Base-by-base conservation (phyloP, 2,329 filamentous ascomycete genomes). In the Aspergillus sp. region DNA sequence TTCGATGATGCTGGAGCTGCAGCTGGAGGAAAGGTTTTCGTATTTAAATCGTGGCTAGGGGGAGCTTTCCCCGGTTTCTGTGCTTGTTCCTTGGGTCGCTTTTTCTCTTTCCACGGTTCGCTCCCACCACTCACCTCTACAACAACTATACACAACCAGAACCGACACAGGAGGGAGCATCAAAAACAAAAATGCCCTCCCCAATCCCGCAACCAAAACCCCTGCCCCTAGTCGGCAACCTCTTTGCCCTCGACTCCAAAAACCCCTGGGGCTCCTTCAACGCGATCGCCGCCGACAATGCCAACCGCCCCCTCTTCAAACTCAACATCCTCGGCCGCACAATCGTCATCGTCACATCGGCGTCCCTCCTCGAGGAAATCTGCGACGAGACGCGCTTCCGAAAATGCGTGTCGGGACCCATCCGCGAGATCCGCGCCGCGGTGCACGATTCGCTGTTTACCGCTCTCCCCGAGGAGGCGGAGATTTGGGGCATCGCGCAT, bases 381-480 rank as follows among this genome's bases (percentile, higher is more conserved):
- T 90, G 87, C 68, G 85, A 91, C 63, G 87, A 91, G 74, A 85
- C 81, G 61, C 81, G 87, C 19, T 91, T 91, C 72, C 75, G 71
- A 25, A 77, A 77, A 68, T 73, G 69, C 57, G 74, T 82, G 25
- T 91, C 90, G 67, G 74, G 73, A 7, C 79, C 81, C 0, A 76
- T 90, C 2, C 68, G 77, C 8, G 73, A 89, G 70, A 81, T 92
- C 51, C 80, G 89, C 66, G 81, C 85, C 61, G 85, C 84, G 22
- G 82, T 88, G 1, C 81, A 86, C 63, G 87, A 90, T 79, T 89
- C 88, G 28, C 81, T 92, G 4, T 91, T 92, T 71, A 91, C 88
- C 0, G 87, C 79, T 6, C 70, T 76, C 63, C 66, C 77, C 55
- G 67, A 71, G 2, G 81, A 83, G 59, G 61, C 61, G 48, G 67